Percentiles rank a stretch among this genome's conserved stretches.
phyloP scores from a whole-genome alignment of 306 rosid species.

The Quercus agrifolia region DNA sequence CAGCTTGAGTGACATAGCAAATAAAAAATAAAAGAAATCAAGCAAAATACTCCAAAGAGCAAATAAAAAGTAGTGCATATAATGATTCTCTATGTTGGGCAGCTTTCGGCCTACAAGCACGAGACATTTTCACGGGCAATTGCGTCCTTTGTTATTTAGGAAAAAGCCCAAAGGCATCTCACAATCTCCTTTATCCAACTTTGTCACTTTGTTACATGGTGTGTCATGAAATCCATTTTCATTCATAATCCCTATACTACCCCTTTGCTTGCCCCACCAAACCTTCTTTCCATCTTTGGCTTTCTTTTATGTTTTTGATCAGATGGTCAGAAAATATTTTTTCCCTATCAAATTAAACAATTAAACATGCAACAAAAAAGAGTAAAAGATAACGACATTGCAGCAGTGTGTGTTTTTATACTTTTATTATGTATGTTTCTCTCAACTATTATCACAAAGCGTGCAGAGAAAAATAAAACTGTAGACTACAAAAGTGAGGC shows the following conservation, averaged over 20 bases:
- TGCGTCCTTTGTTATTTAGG: slow-evolving; percentile 51
- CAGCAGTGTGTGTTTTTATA: too few species aligned
- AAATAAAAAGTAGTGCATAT: slow-evolving; percentile 30
- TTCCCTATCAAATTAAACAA: too few species aligned
- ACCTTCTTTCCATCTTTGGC: background rate
- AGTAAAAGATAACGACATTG: too few species aligned
- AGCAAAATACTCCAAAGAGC: background rate
- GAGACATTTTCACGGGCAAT: slow-evolving; percentile 65
- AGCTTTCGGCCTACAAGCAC: slow-evolving; percentile 56
- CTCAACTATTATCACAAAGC: too few species aligned
- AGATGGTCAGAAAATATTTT: too few species aligned
- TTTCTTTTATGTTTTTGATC: background rate
- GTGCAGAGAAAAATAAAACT: too few species aligned
- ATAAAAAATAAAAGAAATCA: background rate
- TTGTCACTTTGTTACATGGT: slow-evolving; percentile 45
- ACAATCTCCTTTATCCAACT: slow-evolving; percentile 32
- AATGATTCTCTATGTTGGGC: slow-evolving; percentile 55
- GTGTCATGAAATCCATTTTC: slow-evolving; percentile 5
- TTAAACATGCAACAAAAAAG: too few species aligned
- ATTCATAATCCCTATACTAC: background rate
- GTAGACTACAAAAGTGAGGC: too few species aligned
- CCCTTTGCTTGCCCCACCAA: slow-evolving; percentile 3
- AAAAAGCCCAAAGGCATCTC: slow-evolving; percentile 34
- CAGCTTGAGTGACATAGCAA: background rate
- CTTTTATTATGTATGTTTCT: too few species aligned